Conservation (phyloP, 2,329 filamentous ascomycete genomes). For the Byssochlamys sp. region DNA sequence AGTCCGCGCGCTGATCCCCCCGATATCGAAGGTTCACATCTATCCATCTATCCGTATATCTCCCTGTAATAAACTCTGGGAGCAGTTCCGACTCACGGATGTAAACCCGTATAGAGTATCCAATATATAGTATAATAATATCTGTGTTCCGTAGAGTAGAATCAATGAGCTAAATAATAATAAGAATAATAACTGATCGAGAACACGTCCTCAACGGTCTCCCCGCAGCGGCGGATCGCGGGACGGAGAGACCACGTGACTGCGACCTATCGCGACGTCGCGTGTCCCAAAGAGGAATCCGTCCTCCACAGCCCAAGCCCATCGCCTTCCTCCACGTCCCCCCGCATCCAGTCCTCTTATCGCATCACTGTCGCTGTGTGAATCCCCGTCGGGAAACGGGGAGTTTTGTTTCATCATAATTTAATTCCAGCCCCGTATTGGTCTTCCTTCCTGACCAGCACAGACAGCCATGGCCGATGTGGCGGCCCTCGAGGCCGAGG, state of each 20-base stretch:
- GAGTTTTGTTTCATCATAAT: background rate
- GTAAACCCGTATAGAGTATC: too few relatives aligned
- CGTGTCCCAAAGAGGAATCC: background rate
- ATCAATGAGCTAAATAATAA: too few relatives aligned
- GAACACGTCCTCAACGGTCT: background rate
- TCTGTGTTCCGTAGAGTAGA: too few relatives aligned
- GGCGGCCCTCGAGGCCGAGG: constrained; percentile 37
- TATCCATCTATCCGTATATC: background rate
- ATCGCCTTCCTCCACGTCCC: background rate
- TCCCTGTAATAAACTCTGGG: background rate
- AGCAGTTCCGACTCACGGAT: background rate
- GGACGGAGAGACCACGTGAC: background rate
- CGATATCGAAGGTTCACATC: background rate
- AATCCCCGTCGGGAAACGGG: background rate
- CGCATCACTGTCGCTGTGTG: background rate
- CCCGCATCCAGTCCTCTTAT: background rate
- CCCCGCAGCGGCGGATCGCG: background rate
- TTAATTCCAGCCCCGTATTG: background rate
- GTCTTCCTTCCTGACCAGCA: background rate
- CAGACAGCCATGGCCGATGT: constrained; percentile 21
- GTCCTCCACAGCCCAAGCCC: background rate
- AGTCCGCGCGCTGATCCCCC: background rate
- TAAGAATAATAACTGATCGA: too few relatives aligned
- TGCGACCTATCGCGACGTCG: background rate
- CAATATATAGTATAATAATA: too few relatives aligned